Percentiles rank a stretch among this genome's conserved stretches.
These are phyloP conservation scores for Alternaria conjuncta DNA, from an alignment of 2,329 filamentous ascomycete genomes.

Conservation along the genomic window DNA sequence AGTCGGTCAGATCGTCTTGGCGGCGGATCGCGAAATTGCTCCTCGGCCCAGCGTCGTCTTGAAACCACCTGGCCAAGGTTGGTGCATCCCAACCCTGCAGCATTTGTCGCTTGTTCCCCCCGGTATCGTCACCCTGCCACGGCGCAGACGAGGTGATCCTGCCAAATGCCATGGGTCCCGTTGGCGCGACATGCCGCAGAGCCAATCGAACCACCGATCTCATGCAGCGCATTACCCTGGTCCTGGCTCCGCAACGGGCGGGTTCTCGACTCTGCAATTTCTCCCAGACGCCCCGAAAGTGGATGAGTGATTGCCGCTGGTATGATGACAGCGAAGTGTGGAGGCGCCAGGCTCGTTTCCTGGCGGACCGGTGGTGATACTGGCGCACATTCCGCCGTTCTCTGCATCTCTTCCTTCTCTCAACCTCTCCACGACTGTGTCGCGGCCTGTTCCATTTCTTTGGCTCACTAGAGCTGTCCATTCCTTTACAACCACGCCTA, in stretches of 20 bases:
- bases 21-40: slow-evolving; percentile 42
- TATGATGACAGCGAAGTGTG: slow-evolving; percentile 33
- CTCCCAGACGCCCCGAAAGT: slow-evolving; percentile 40
- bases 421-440: slow-evolving; percentile 24
- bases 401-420: slow-evolving; percentile 25
- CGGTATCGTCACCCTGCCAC: slow-evolving; percentile 23
- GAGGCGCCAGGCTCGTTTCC: slow-evolving; percentile 34
- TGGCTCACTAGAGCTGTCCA: slow-evolving; percentile 51
- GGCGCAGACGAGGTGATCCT: slow-evolving; percentile 21
- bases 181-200: slow-evolving; percentile 29
- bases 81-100: slow-evolving; percentile 33
- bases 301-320: slow-evolving; percentile 37
- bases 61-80: slow-evolving; percentile 30
- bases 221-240: slow-evolving; percentile 12
- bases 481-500: slow-evolving; percentile 39
- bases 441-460: slow-evolving; percentile 24
- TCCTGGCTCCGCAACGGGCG: slow-evolving; percentile 26
- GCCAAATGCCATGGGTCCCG: slow-evolving; percentile 32
- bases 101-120: slow-evolving; percentile 31
- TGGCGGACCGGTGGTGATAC: slow-evolving; percentile 26
- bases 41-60: slow-evolving; percentile 25
- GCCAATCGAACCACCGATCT: slow-evolving; percentile 31
- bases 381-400: slow-evolving; percentile 27
- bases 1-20: slow-evolving; percentile 28
- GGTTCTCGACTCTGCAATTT: slow-evolving; percentile 42